Conservation (phyloP, 345 rosid genomes). For the Camelina hispida region DNA sequence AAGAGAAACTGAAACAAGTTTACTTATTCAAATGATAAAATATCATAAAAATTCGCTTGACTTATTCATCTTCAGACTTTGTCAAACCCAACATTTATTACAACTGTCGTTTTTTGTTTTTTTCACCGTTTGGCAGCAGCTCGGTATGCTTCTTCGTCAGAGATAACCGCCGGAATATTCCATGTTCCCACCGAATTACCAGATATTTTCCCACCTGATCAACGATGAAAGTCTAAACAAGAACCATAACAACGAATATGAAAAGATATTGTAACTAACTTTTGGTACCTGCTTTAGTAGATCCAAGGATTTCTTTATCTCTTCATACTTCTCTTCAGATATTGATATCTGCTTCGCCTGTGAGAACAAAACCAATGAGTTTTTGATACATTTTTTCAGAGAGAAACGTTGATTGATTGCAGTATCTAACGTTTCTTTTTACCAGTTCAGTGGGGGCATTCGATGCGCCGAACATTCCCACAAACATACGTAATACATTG, state of each 20-base stretch:
- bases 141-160: constrained; percentile 65
- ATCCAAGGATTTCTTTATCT: constrained; percentile 62
- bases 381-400: not conserved
- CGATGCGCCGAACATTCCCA: constrained; percentile 72
- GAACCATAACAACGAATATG: not conserved
- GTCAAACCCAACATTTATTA: too few species aligned
- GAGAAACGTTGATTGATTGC: not conserved
- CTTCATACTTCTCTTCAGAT: constrained; percentile 72
- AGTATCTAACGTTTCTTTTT: constrained; percentile 36
- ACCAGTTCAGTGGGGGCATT: constrained; percentile 77
- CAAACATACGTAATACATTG: constrained; percentile 83
- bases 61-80: too few species aligned
- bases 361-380: not conserved
- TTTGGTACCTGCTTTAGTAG: constrained; percentile 78
- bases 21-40: too few species aligned
- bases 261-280: not conserved
- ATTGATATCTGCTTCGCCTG: constrained; percentile 78
- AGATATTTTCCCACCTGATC: constrained; percentile 60
- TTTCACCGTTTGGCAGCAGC: too few species aligned
- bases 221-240: not conserved
- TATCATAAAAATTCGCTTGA: too few species aligned
- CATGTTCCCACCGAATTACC: constrained; percentile 80
- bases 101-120: not conserved
- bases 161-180: constrained; percentile 71
- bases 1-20: too few species aligned